These are phyloP conservation scores for Claviceps humidiphila DNA, from an alignment of 2,329 filamentous ascomycete genomes.

Conservation along the genomic window DNA sequence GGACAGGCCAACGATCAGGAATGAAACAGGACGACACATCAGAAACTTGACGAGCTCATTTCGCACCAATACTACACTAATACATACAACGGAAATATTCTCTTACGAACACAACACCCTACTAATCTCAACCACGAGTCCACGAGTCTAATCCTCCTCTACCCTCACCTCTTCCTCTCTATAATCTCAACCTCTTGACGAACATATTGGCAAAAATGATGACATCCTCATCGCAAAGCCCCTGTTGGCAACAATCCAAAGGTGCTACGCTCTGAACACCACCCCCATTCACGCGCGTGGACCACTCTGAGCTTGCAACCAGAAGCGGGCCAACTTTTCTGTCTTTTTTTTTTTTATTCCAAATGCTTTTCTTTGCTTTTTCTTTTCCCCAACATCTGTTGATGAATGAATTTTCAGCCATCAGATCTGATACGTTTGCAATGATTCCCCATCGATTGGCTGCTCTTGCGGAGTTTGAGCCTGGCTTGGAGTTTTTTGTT, in stretches of 20 bases:
- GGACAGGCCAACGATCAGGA: not conserved
- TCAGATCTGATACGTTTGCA: slow-evolving; percentile 2
- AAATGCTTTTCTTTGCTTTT: not conserved
- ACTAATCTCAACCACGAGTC: slow-evolving; percentile 19
- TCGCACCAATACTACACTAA: slow-evolving; percentile 3
- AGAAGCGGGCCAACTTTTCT: slow-evolving; percentile 10
- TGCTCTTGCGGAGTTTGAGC: slow-evolving; percentile 2
- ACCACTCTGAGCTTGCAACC: slow-evolving; percentile 6
- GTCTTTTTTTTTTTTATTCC: not conserved
- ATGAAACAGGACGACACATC: not conserved
- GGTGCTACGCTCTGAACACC: not conserved
- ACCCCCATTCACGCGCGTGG: not conserved
- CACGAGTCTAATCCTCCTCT: slow-evolving; percentile 14
- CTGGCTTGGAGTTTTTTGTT: slow-evolving; percentile 6
- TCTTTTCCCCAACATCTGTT: slow-evolving; percentile 3
- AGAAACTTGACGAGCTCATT: not conserved
- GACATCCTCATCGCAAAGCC: not conserved
- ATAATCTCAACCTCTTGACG: not conserved
- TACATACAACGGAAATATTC: slow-evolving; percentile 4
- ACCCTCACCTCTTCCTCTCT: not conserved
- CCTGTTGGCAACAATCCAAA: not conserved
- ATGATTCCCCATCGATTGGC: slow-evolving; percentile 12
- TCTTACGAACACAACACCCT: slow-evolving; percentile 2
- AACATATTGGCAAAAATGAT: not conserved
- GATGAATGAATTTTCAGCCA: not conserved